Percentiles rank a stretch among this genome's conserved stretches.
Evolutionary conservation across 192 early-diverging fungal genomes (phyloP).

Genomic region (Mortierella alpina): DNA sequence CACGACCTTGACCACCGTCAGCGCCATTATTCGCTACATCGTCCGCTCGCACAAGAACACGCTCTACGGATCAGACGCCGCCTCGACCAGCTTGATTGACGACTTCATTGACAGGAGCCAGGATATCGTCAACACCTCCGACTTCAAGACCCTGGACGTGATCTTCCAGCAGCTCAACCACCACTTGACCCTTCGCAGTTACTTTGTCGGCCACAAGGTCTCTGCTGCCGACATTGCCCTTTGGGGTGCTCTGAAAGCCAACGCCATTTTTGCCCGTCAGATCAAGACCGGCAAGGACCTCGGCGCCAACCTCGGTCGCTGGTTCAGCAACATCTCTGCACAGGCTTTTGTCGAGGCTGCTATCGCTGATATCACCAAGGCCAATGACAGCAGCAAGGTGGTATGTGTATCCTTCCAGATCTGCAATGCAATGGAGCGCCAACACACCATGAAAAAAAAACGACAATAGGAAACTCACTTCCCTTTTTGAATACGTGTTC

Average conservation of each 20-base stretch:
- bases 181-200: slow-evolving; percentile 85
- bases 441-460: no score
- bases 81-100: slow-evolving; percentile 58
- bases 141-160: slow-evolving; percentile 78
- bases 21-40: slow-evolving; percentile 42
- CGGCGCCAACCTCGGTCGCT: slow-evolving; percentile 80
- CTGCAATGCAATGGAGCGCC: no score
- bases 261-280: slow-evolving; percentile 78
- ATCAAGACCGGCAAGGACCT: slow-evolving; percentile 81
- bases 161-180: slow-evolving; percentile 81
- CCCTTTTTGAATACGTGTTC: neutral
- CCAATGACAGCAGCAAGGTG: slow-evolving; percentile 62
- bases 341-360: slow-evolving; percentile 67
- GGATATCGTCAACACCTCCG: slow-evolving; percentile 65
- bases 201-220: slow-evolving; percentile 79
- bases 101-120: slow-evolving; percentile 81
- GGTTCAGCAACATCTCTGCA: slow-evolving; percentile 79
- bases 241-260: slow-evolving; percentile 89
- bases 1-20: slow-evolving; percentile 35
- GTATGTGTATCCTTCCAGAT: slow-evolving; percentile 9
- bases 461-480: no score
- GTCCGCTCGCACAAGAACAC: slow-evolving; percentile 51
- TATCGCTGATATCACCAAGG: slow-evolving; percentile 57
- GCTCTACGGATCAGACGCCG: slow-evolving; percentile 39
- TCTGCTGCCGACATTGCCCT: slow-evolving; percentile 85